Evolutionary conservation across 2,329 filamentous ascomycete species (phyloP).

Genomic region (Colletotrichum lindemuthianum): DNA sequence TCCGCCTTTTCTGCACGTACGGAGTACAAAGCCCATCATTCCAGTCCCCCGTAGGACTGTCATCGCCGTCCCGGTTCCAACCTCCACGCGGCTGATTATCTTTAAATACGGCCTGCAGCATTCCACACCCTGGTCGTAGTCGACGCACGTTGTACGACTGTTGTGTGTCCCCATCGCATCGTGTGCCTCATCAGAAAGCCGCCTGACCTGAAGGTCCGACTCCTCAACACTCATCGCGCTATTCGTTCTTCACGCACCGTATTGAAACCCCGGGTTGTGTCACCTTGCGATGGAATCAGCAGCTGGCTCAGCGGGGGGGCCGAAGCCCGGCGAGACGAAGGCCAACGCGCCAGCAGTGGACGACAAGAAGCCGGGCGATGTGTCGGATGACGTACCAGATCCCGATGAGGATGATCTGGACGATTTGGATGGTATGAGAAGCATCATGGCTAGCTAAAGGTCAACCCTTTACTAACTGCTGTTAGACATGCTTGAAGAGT

Average conservation of each 20-base stretch:
- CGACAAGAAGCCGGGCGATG: constrained; percentile 40
- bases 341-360: constrained; percentile 34
- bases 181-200: no score
- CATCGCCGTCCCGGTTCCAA: neutral
- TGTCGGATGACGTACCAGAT: constrained; percentile 74
- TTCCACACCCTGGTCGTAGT: neutral
- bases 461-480: constrained; percentile 6
- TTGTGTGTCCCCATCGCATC: constrained; percentile 7
- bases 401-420: constrained; percentile 93
- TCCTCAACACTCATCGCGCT: neutral
- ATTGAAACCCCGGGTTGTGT: neutral
- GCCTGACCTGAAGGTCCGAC: no score
- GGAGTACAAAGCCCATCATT: constrained; percentile 32
- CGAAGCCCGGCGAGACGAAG: constrained; percentile 36
- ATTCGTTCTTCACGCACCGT: neutral
- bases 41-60: constrained; percentile 24
- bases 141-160: constrained; percentile 1
- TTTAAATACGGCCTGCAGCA: no score
- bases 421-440: constrained; percentile 82
- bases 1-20: constrained; percentile 31
- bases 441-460: neutral
- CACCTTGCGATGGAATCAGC: constrained; percentile 24
- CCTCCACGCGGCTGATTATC: neutral
- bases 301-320: constrained; percentile 23
- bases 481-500: constrained; percentile 91